A percentile compares a stretch with the other conserved stretches of the same genome.
phyloP scores from a whole-genome alignment of 805 yeast species.

The Sugiyamaella valdiviana region DNA sequence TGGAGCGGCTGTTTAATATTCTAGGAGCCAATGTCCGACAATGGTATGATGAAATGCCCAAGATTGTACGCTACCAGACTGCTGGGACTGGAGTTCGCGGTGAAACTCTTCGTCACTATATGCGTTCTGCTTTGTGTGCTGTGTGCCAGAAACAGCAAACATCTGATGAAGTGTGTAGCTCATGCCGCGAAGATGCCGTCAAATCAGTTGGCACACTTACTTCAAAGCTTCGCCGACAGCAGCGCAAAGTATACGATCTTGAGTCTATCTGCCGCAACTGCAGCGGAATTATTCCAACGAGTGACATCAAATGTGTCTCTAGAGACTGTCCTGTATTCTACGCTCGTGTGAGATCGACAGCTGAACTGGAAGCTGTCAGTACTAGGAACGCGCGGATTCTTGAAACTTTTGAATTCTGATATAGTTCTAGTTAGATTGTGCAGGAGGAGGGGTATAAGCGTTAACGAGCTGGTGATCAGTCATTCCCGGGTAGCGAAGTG shows the following conservation, averaged over 20 bases:
- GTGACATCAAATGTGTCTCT: constrained; percentile 45
- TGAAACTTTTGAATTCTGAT: not conserved
- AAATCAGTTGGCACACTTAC: constrained; percentile 14
- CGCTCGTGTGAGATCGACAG: constrained; percentile 40
- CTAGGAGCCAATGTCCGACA: constrained; percentile 71
- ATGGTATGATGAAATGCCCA: constrained; percentile 74
- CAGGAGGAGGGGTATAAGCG: not conserved
- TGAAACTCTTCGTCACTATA: constrained; percentile 14
- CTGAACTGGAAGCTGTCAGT: constrained; percentile 3
- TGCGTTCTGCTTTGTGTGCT: constrained; percentile 18
- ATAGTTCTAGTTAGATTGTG: not conserved
- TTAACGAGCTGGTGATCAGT: not conserved
- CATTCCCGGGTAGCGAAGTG: not conserved
- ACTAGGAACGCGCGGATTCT: not conserved
- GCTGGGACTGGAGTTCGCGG: not conserved
- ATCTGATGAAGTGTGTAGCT: constrained; percentile 8
- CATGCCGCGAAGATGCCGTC: constrained; percentile 16
- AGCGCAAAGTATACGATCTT: constrained; percentile 18
- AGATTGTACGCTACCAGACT: constrained; percentile 20
- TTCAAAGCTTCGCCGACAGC: constrained; percentile 13
- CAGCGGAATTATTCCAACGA: constrained; percentile 27
- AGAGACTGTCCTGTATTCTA: constrained; percentile 62
- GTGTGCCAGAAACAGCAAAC: constrained; percentile 13
- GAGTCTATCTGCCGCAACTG: constrained; percentile 29
- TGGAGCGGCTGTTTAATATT: constrained; percentile 74